phyloP scores from a whole-genome alignment of 2,329 filamentous ascomycete genomes.

The Davidsoniella australis region DNA sequence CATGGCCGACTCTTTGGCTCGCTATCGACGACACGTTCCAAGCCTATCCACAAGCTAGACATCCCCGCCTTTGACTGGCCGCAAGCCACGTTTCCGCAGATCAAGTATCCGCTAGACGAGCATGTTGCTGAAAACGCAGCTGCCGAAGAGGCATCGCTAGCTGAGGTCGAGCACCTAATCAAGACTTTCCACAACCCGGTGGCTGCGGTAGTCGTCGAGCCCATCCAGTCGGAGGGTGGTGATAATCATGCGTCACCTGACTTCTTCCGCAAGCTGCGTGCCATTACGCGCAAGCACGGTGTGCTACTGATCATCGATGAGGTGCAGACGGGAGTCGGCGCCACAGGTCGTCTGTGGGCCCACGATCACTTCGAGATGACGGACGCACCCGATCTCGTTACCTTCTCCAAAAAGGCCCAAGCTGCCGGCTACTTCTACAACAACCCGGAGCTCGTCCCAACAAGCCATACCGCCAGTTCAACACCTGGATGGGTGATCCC shows the following conservation, averaged over 20 bases:
- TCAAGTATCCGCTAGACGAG: slow-evolving; percentile 62
- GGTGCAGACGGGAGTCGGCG: slow-evolving; percentile 69
- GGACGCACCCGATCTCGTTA: slow-evolving; percentile 68
- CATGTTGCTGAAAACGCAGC: slow-evolving; percentile 50
- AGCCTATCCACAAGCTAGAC: slow-evolving; percentile 73
- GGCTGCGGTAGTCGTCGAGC: slow-evolving; percentile 59
- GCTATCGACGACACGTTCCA: slow-evolving; percentile 63
- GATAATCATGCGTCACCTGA: slow-evolving; percentile 67
- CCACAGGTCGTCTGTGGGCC: slow-evolving; percentile 78
- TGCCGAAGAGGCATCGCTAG: slow-evolving; percentile 56
- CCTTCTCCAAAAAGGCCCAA: slow-evolving; percentile 76
- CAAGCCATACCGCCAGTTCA: slow-evolving; percentile 74
- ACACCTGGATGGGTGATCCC: slow-evolving; percentile 77
- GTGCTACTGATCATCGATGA: slow-evolving; percentile 68
- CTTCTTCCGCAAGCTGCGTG: slow-evolving; percentile 62
- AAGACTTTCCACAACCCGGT: slow-evolving; percentile 50
- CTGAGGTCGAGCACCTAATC: slow-evolving; percentile 56
- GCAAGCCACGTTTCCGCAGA: slow-evolving; percentile 59
- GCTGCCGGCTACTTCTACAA: slow-evolving; percentile 72
- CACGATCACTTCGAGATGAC: slow-evolving; percentile 55
- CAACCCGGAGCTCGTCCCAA: slow-evolving; percentile 60
- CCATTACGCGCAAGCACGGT: slow-evolving; percentile 51
- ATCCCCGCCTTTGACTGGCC: slow-evolving; percentile 84
- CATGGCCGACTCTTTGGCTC: slow-evolving; percentile 68
- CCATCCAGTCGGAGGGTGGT: slow-evolving; percentile 68